These are phyloP conservation scores for Pythium grandisporangium DNA, from an alignment of 352 stramenopile genomes.

Conservation along the genomic window DNA sequence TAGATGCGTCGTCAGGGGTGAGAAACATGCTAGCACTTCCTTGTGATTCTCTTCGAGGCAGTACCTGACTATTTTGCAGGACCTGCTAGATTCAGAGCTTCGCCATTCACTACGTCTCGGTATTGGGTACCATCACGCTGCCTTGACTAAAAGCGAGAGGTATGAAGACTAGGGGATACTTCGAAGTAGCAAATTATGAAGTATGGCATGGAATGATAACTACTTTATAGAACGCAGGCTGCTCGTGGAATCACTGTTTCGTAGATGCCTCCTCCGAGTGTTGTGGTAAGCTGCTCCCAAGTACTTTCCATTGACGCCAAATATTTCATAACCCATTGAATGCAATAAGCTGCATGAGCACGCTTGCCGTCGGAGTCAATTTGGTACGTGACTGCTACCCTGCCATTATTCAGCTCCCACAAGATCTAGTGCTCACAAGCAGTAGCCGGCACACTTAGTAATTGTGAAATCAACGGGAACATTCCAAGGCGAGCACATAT, in stretches of 20 bases:
- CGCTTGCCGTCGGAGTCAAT: conserved; percentile 31
- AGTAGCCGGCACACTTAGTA: conserved; percentile 25
- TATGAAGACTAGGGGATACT: no score
- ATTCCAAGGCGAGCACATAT: conserved; percentile 18
- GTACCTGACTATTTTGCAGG: not conserved
- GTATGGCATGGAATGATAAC: no score
- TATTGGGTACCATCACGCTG: conserved; percentile 31
- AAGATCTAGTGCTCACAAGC: no score
- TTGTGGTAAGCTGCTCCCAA: conserved; percentile 33
- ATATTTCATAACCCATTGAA: no score
- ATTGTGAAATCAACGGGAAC: conserved; percentile 29
- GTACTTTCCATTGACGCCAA: no score
- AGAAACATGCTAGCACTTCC: no score
- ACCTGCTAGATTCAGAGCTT: conserved; percentile 3
- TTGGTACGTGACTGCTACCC: conserved; percentile 19
- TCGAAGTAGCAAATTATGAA: no score
- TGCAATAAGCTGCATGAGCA: conserved; percentile 19
- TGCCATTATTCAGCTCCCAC: no score
- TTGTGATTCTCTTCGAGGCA: no score
- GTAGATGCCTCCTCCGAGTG: conserved; percentile 13
- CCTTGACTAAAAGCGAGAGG: conserved; percentile 16
- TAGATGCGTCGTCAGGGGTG: no score
- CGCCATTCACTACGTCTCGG: conserved; percentile 4
- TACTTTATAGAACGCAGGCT: no score
- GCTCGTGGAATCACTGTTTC: conserved; percentile 21